Percentiles rank a stretch among this genome's conserved stretches.
Conservation (phyloP, 495 filamentous ascomycete species). For the Astrocystis sublimbata region DNA sequence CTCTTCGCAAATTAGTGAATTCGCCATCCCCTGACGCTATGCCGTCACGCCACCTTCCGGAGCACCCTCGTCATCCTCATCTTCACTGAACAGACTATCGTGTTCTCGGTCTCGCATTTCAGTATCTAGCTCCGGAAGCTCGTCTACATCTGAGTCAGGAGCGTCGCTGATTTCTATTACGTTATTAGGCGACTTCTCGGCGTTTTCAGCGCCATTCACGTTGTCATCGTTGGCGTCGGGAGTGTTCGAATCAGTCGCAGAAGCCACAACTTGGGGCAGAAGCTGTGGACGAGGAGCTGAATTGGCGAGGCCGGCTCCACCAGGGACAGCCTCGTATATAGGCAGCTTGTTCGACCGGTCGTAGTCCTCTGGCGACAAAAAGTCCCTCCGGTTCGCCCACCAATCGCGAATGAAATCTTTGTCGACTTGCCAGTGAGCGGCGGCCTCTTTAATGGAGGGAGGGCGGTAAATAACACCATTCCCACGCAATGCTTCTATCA, state of each 20-base stretch:
- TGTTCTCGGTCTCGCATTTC: neutral
- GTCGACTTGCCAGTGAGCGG: neutral
- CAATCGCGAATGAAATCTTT: neutral
- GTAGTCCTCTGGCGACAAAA: neutral
- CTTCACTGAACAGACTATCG: neutral
- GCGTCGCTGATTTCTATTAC: neutral
- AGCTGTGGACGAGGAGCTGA: neutral
- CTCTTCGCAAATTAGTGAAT: neutral
- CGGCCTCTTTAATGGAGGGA: neutral
- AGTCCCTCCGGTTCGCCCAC: neutral
- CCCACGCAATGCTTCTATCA: neutral
- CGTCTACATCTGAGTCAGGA: neutral
- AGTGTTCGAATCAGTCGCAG: neutral
- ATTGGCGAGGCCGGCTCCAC: conserved; percentile 1
- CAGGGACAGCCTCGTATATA: neutral
- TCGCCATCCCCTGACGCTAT: neutral
- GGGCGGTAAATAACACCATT: neutral
- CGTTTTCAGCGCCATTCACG: neutral
- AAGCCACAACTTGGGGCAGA: neutral
- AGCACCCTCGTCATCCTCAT: neutral
- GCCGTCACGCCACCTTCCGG: neutral
- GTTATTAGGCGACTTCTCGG: neutral
- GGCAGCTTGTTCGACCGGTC: neutral
- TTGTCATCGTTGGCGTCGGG: neutral
- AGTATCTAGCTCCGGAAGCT: neutral